phyloP scores from a whole-genome alignment of 1,284 basidiomycete species.

The Agroathelia rolfsii region DNA sequence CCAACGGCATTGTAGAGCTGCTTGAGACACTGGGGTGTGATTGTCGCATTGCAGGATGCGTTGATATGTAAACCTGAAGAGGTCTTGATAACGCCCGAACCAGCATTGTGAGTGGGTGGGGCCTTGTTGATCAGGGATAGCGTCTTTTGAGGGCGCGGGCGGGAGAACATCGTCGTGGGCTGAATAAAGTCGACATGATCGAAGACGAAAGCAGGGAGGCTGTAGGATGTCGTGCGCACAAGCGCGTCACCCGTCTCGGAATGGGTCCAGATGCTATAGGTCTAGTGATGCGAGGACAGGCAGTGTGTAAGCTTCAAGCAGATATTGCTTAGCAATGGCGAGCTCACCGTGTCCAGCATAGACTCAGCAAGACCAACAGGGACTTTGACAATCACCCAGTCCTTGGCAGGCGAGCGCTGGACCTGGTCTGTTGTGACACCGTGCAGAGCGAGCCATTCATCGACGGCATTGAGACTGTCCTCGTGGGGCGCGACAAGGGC shows the following conservation, averaged over 20 bases:
- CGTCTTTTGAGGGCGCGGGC: too few species aligned
- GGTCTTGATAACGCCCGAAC: slow-evolving; percentile 16
- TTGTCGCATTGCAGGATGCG: slow-evolving; percentile 37
- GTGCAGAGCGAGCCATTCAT: slow-evolving; percentile 53
- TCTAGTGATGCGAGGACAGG: slow-evolving; percentile 24
- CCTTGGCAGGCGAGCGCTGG: slow-evolving; percentile 48
- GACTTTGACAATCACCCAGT: slow-evolving; percentile 57
- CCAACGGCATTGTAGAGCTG: slow-evolving; percentile 42
- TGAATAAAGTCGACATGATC: slow-evolving; percentile 62
- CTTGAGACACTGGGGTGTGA: slow-evolving; percentile 40
- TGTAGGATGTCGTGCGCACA: slow-evolving; percentile 62
- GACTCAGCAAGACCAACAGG: slow-evolving; percentile 53
- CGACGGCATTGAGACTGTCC: slow-evolving; percentile 42
- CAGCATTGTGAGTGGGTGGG: too few species aligned
- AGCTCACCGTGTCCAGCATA: slow-evolving; percentile 56
- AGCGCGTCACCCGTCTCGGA: slow-evolving; percentile 37
- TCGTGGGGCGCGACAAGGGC: slow-evolving; percentile 46
- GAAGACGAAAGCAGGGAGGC: slow-evolving; percentile 51
- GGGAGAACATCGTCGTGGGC: slow-evolving; percentile 65
- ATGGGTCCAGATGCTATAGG: slow-evolving; percentile 55
- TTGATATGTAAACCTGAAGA: slow-evolving; percentile 34
- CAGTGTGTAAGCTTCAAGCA: slow-evolving; percentile 2
- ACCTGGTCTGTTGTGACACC: slow-evolving; percentile 39
- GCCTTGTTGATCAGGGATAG: too few species aligned
- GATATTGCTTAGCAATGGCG: too few species aligned